phyloP scores from a whole-genome alignment of 805 yeast species.

The Metschnikowia peoriensis region DNA sequence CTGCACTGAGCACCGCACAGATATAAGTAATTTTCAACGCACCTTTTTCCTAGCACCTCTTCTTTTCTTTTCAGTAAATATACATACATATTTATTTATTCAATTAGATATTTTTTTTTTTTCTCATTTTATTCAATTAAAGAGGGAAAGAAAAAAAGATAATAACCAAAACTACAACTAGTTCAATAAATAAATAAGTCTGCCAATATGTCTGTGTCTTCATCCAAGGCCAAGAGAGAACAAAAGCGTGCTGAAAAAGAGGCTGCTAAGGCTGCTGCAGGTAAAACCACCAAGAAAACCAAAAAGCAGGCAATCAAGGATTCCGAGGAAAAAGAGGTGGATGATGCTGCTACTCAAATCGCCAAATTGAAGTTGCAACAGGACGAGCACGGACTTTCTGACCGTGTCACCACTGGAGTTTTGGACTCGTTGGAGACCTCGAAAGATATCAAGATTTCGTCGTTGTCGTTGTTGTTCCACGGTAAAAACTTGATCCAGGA shows the following conservation, averaged over 20 bases:
- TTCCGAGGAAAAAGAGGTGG: conserved; percentile 51
- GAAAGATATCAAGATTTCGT: conserved; percentile 88
- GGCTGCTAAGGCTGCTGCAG: conserved; percentile 54
- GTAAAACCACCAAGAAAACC: conserved; percentile 69
- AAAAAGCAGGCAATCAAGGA: conserved; percentile 55
- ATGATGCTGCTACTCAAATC: conserved; percentile 68
- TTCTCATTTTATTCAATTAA: too few species aligned
- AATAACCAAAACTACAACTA: background rate
- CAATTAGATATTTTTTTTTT: background rate
- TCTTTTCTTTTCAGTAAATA: background rate
- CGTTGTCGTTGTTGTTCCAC: conserved; percentile 91
- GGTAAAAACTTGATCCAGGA: conserved; percentile 96
- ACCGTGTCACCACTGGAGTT: conserved; percentile 98
- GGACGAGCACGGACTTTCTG: conserved; percentile 91
- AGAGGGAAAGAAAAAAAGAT: too few species aligned
- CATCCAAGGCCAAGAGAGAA: conserved; percentile 97
- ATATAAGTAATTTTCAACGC: background rate
- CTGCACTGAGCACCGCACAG: conserved; percentile 1
- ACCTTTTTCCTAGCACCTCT: background rate
- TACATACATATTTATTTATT: background rate
- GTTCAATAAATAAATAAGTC: background rate
- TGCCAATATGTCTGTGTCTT: conserved; percentile 55
- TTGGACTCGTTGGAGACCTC: conserved; percentile 84
- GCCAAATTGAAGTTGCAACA: conserved; percentile 87
- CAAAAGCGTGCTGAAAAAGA: conserved; percentile 77